These are phyloP conservation scores for Naegleria lovaniensis DNA, from an alignment of 208 protist species.

Conservation along the genomic window DNA sequence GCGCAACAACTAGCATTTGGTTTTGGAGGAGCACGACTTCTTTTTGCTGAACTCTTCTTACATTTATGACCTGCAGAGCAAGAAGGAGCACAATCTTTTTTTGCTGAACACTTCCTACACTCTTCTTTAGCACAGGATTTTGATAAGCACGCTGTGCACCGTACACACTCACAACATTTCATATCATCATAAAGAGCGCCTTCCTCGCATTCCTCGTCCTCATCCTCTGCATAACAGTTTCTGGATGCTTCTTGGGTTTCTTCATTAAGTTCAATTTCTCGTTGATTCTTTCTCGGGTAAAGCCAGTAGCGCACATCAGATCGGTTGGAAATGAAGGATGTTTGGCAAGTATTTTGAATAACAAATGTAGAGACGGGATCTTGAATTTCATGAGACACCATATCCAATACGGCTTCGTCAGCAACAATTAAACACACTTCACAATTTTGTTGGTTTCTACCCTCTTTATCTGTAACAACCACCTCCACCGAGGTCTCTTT, in stretches of 20 bases:
- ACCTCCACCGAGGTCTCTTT: not conserved
- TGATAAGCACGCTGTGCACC: no score
- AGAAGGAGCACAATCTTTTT: not conserved
- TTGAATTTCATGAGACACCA: not conserved
- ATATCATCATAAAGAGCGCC: no score
- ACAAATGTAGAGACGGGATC: not conserved
- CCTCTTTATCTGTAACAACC: not conserved
- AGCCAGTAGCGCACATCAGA: not conserved
- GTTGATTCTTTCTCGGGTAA: not conserved
- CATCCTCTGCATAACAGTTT: not conserved
- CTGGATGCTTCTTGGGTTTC: not conserved
- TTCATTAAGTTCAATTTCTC: no score
- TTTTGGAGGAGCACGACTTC: not conserved
- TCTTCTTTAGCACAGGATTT: not conserved
- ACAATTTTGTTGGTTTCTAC: not conserved
- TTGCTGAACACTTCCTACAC: not conserved
- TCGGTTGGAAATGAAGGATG: no score
- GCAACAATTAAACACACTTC: slow-evolving; percentile 14
- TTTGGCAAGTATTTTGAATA: not conserved
- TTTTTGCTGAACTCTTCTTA: not conserved
- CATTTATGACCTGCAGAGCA: no score
- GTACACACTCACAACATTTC: no score
- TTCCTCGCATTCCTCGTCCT: not conserved
- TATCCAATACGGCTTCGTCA: slow-evolving; percentile 5
- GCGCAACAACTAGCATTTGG: no score